These are phyloP conservation scores for Stephania japonica DNA, from an alignment of 164 flowering plant genomes.

Conservation along the genomic window DNA sequence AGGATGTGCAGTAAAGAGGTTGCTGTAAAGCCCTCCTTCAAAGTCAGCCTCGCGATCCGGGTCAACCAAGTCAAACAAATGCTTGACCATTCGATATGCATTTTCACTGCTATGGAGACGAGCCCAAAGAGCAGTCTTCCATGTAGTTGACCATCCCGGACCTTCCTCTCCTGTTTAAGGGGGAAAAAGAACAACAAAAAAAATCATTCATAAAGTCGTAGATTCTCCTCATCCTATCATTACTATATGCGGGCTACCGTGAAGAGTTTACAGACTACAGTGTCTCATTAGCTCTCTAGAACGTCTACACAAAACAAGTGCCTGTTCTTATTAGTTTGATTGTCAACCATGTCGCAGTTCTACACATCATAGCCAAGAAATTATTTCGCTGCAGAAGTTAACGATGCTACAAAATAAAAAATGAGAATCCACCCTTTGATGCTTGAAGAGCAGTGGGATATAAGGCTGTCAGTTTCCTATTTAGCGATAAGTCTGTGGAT, in stretches of 20 bases:
- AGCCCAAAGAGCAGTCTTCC: conserved; percentile 86
- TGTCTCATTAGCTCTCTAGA: too few relatives aligned
- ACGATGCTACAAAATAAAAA: neutral
- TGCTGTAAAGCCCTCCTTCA: conserved; percentile 88
- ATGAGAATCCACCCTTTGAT: neutral
- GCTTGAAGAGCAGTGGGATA: neutral
- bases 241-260: neutral
- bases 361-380: neutral
- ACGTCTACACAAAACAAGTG: too few relatives aligned
- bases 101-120: conserved; percentile 70
- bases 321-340: neutral
- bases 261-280: neutral
- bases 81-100: conserved; percentile 83
- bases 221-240: neutral
- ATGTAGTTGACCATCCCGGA: conserved; percentile 95
- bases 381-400: neutral
- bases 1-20: conserved; percentile 89
- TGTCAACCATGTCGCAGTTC: neutral
- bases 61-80: conserved; percentile 67
- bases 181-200: too few relatives aligned
- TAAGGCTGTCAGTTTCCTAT: neutral
- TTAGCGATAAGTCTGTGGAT: too few relatives aligned
- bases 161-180: conserved; percentile 72
- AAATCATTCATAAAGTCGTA: neutral
- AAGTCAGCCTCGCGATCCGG: conserved; percentile 55